Percentiles rank a stretch among this genome's conserved stretches.
Conservation (phyloP, 257 asterid genomes). For the Eustoma russellianum region DNA sequence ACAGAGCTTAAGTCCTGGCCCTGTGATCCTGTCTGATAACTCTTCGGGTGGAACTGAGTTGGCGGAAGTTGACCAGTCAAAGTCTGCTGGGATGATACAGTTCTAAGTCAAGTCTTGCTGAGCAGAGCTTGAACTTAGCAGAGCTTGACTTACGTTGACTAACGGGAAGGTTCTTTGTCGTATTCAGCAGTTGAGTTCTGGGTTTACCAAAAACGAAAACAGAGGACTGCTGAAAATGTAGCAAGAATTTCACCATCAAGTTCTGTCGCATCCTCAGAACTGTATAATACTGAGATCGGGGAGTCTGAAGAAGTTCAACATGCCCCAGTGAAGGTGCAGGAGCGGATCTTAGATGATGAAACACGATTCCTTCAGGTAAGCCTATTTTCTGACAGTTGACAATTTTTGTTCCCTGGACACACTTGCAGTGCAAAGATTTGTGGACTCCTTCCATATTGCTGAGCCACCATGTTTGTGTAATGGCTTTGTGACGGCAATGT, state of each 20-base stretch:
- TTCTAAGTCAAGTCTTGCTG: no score
- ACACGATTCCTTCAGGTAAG: constrained; percentile 87
- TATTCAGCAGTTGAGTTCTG: no score
- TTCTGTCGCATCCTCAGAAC: constrained; percentile 20
- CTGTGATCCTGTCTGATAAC: no score
- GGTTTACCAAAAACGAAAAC: constrained; percentile 53
- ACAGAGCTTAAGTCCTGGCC: no score
- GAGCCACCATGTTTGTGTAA: not conserved
- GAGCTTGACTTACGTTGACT: no score
- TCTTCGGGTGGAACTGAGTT: no score
- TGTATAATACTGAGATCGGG: no score
- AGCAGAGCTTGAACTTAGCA: no score
- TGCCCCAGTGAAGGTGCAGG: constrained; percentile 53
- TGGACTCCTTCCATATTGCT: not conserved
- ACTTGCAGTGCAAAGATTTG: constrained; percentile 2
- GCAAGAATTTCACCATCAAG: constrained; percentile 30
- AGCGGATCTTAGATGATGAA: constrained; percentile 71
- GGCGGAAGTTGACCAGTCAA: no score
- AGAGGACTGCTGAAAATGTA: constrained; percentile 15
- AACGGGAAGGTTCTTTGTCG: no score
- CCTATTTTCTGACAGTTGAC: constrained; percentile 1
- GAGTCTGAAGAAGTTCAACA: no score
- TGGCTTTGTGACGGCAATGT: constrained; percentile 15
- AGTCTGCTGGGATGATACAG: no score
- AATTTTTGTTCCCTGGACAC: not conserved